These are phyloP conservation scores for Beauveria caledonica DNA, from an alignment of 2,329 filamentous ascomycete genomes.

Conservation along the genomic window DNA sequence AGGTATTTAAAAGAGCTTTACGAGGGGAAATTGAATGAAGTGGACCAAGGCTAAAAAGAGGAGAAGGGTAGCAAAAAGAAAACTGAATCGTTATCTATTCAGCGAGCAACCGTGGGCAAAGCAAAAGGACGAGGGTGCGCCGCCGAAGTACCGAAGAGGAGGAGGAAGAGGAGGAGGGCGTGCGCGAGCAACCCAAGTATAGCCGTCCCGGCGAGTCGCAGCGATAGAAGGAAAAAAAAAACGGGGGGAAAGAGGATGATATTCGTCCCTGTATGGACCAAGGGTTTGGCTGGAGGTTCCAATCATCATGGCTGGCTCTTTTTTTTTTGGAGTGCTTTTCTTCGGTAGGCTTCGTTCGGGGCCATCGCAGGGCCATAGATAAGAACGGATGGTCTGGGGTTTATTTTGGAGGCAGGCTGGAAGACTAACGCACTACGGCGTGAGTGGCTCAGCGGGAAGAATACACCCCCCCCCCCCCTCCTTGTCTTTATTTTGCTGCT, in stretches of 20 bases:
- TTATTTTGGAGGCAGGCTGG: neutral
- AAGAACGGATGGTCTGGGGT: constrained; percentile 10
- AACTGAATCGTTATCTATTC: constrained; percentile 8
- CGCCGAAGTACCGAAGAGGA: constrained; percentile 5
- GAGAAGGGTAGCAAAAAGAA: constrained; percentile 10
- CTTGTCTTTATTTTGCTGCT: neutral
- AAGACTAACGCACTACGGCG: neutral
- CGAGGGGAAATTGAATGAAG: constrained; percentile 2
- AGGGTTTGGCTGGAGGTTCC: neutral
- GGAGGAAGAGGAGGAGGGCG: neutral
- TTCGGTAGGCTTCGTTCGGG: neutral
- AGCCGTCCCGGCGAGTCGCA: neutral
- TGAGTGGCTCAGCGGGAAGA: neutral
- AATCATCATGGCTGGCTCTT: neutral
- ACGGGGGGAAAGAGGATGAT: neutral
- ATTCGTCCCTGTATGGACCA: neutral
- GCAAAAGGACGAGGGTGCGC: neutral
- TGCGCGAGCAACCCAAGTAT: neutral
- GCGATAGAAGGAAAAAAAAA: neutral
- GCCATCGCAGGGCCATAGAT: constrained; percentile 7
- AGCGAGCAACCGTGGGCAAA: neutral
- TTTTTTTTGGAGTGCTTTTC: no score
- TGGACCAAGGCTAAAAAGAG: constrained; percentile 6
- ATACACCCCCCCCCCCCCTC: neutral
- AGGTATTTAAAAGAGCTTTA: constrained; percentile 3